A percentile compares a stretch with the other conserved stretches of the same genome.
Conservation (phyloP, 345 rosid species). For the Luvunga scandens region DNA sequence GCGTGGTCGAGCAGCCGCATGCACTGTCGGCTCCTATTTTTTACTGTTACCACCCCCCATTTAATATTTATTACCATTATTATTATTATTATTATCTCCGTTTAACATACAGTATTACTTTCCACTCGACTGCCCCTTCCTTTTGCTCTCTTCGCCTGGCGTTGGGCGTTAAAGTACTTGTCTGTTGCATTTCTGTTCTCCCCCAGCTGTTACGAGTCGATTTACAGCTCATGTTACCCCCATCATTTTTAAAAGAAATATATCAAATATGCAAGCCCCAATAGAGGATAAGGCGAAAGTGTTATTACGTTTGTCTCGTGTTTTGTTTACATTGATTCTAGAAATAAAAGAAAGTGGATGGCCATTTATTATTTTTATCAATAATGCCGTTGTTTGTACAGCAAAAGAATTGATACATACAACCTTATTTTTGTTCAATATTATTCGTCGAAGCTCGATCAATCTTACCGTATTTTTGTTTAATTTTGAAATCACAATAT, state of each 20-base stretch:
- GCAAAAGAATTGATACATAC: too few relatives aligned
- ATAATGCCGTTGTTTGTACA: too few relatives aligned
- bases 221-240: not conserved
- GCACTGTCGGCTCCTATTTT: slow-evolving; percentile 12
- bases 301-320: not conserved
- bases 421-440: too few relatives aligned
- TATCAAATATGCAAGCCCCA: too few relatives aligned
- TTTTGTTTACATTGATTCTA: not conserved
- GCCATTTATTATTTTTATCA: too few relatives aligned
- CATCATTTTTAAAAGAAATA: not conserved
- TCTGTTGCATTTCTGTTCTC: not conserved
- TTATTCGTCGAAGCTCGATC: too few relatives aligned
- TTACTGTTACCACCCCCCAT: too few relatives aligned
- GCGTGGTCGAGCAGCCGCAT: slow-evolving; percentile 48
- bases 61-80: too few relatives aligned
- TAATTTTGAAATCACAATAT: too few relatives aligned
- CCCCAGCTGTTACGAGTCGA: not conserved
- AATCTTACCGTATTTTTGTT: too few relatives aligned
- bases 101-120: not conserved
- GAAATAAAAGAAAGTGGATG: not conserved
- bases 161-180: not conserved
- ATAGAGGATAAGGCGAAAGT: not conserved
- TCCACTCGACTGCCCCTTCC: too few relatives aligned
- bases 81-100: not conserved
- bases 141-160: not conserved